These are phyloP conservation scores for Exophiala viscosa DNA, from an alignment of 2,329 filamentous ascomycete species.

Conservation along the genomic window DNA sequence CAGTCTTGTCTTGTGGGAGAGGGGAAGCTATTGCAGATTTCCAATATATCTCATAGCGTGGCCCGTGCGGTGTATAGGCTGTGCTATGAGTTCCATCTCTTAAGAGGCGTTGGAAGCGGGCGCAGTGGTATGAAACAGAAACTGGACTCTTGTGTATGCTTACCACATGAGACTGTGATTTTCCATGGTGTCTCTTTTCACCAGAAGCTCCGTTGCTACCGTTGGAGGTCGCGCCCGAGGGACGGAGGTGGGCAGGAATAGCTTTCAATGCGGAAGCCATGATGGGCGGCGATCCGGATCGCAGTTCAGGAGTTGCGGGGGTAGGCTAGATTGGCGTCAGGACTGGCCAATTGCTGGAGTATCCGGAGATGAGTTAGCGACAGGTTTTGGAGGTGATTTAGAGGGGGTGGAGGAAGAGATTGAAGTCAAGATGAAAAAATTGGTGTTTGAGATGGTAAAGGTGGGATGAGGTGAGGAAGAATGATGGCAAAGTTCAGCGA, in stretches of 20 bases:
- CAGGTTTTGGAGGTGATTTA: background rate
- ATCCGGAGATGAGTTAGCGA: slow-evolving; percentile 3
- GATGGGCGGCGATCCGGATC: slow-evolving; percentile 9
- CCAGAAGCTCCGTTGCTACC: slow-evolving; percentile 30
- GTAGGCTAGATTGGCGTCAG: slow-evolving; percentile 13
- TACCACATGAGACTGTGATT: slow-evolving; percentile 56
- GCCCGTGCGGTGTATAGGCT: slow-evolving; percentile 11
- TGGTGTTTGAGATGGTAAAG: background rate
- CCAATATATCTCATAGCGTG: background rate
- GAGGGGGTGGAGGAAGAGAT: background rate
- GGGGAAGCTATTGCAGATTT: too few relatives aligned
- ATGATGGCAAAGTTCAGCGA: too few relatives aligned
- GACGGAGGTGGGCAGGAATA: slow-evolving; percentile 74
- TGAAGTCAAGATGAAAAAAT: background rate
- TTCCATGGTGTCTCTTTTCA: slow-evolving; percentile 51
- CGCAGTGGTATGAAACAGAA: background rate
- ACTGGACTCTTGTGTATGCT: slow-evolving; percentile 31
- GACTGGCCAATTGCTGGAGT: slow-evolving; percentile 12
- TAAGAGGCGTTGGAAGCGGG: background rate
- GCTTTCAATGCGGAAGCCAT: slow-evolving; percentile 67
- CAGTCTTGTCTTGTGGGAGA: background rate
- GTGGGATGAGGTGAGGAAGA: background rate
- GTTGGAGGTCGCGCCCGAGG: slow-evolving; percentile 50
- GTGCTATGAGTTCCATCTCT: slow-evolving; percentile 5
- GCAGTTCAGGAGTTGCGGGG: slow-evolving; percentile 11